Evolutionary conservation across 73 alveolate genomes (phyloP).

Genomic region (Paramecium bursaria): DNA sequence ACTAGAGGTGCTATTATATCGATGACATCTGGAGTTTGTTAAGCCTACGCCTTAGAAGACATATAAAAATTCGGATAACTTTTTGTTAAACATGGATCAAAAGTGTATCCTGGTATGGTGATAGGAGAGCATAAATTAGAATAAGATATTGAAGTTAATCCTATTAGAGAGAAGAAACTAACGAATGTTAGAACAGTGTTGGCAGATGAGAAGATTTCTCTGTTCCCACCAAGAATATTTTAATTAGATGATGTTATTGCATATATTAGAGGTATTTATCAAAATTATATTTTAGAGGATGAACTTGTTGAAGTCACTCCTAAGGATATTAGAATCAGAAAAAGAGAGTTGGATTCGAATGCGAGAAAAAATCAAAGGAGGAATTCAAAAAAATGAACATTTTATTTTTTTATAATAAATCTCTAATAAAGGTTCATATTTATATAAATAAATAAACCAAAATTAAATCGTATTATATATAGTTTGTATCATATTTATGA

Average conservation of each 20-base stretch:
- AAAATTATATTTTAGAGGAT: constrained; percentile 65
- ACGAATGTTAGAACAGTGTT: constrained; percentile 84
- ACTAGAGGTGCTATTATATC: constrained; percentile 81
- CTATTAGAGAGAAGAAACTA: constrained; percentile 77
- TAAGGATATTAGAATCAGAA: constrained; percentile 86
- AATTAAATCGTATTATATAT: no score
- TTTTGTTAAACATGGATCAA: constrained; percentile 79
- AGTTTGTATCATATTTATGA: no score
- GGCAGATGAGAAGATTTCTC: constrained; percentile 79
- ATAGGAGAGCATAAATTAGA: constrained; percentile 89
- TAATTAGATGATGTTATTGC: constrained; percentile 87
- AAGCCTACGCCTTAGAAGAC: constrained; percentile 85
- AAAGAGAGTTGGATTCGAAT: constrained; percentile 74
- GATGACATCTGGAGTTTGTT: constrained; percentile 75
- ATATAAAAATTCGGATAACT: constrained; percentile 83
- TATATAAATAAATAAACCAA: no score
- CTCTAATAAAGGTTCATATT: no score
- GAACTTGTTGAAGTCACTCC: constrained; percentile 91
- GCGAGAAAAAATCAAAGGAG: constrained; percentile 78
- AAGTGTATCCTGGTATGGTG: constrained; percentile 83
- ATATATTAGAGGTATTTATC: constrained; percentile 70
- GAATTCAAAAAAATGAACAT: constrained; percentile 67
- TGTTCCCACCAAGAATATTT: constrained; percentile 71
- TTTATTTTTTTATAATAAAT: not conserved
- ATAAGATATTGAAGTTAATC: constrained; percentile 85